phyloP scores from a whole-genome alignment of 2,329 filamentous ascomycete species.

The Paecilomyces sp. region DNA sequence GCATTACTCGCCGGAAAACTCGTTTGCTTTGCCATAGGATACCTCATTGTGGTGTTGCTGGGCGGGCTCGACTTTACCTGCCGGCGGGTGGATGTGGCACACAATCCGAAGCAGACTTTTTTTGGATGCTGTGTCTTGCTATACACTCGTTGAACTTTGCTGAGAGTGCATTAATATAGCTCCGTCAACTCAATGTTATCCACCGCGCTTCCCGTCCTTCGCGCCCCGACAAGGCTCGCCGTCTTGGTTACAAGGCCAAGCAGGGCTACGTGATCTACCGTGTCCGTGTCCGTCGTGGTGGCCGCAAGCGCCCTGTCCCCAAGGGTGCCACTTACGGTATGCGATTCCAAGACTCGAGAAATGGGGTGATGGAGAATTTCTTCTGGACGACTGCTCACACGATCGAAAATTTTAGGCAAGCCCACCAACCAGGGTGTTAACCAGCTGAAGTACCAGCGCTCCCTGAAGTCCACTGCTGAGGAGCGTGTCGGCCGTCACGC shows the following conservation, averaged over 20 bases:
- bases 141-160: slow-evolving; percentile 99
- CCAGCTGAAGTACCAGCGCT: slow-evolving; percentile 99
- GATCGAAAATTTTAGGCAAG: slow-evolving; percentile 63
- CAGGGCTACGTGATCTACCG: slow-evolving; percentile 99
- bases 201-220: slow-evolving; percentile 97
- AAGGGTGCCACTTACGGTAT: slow-evolving; percentile 99
- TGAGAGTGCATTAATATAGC: slow-evolving; percentile 99
- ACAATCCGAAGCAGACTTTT: slow-evolving; percentile 17
- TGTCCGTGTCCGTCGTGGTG: slow-evolving; percentile 95
- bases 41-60: slow-evolving; percentile 22
- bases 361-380: not conserved
- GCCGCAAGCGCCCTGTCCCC: slow-evolving; percentile 90
- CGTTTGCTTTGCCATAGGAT: slow-evolving; percentile 28
- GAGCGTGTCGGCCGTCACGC: slow-evolving; percentile 99
- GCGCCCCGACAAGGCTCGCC: slow-evolving; percentile 99
- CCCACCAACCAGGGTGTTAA: slow-evolving; percentile 99
- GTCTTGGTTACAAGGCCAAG: slow-evolving; percentile 99
- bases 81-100: slow-evolving; percentile 42
- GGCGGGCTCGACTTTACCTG: slow-evolving; percentile 19
- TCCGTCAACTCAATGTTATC: slow-evolving; percentile 99
- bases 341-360: slow-evolving; percentile 23
- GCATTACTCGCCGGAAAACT: slow-evolving; percentile 26
- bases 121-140: slow-evolving; percentile 55
- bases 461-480: slow-evolving; percentile 94
- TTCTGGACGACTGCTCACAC: not conserved